These are phyloP conservation scores for Fomitopsis schrenkii DNA, from an alignment of 1,284 basidiomycete genomes.

Conservation along the genomic window DNA sequence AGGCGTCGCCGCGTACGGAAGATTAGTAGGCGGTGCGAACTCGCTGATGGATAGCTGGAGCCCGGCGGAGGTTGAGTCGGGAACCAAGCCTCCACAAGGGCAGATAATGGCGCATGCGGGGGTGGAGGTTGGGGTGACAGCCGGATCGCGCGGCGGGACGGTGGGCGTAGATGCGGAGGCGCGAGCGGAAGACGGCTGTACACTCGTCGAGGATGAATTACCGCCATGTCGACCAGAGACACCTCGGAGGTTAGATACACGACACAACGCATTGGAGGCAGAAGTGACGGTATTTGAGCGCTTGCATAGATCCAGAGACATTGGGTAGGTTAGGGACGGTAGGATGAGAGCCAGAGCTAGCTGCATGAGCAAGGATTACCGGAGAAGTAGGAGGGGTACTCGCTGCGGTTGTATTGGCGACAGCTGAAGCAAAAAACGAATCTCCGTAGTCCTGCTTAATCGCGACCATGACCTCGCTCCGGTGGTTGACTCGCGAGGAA, in stretches of 20 bases:
- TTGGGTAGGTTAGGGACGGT: background rate
- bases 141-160: background rate
- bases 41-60: background rate
- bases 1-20: background rate
- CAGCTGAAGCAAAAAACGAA: background rate
- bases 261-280: background rate
- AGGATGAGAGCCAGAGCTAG: conserved; percentile 9
- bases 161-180: background rate
- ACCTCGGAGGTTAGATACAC: background rate
- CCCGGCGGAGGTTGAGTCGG: background rate
- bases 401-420: background rate
- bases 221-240: background rate
- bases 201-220: background rate
- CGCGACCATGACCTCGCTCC: background rate
- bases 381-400: background rate
- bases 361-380: background rate
- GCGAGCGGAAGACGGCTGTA: background rate
- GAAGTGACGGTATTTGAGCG: conserved; percentile 5
- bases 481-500: background rate
- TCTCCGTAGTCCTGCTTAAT: too few relatives aligned
- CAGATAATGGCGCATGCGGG: background rate
- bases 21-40: background rate
- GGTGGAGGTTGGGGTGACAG: background rate
- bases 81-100: background rate
- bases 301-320: conserved; percentile 1